Conservation (phyloP, 805 yeast genomes). For the Teunomyces stri region DNA sequence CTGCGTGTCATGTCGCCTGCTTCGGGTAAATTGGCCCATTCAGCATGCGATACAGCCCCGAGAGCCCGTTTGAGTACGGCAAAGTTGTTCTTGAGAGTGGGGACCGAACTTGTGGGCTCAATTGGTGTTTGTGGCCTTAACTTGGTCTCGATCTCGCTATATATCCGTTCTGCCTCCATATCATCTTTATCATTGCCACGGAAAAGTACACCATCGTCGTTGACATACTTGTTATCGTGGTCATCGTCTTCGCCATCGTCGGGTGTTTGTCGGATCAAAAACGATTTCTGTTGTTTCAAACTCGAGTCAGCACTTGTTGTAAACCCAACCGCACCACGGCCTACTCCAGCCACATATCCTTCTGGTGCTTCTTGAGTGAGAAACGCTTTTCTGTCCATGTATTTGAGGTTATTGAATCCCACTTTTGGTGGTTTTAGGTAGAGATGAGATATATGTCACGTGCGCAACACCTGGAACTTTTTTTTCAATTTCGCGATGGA, state of each 20-base stretch:
- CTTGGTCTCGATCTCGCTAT: constrained; percentile 62
- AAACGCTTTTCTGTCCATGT: constrained; percentile 39
- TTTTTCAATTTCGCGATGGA: not conserved
- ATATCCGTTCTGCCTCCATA: constrained; percentile 74
- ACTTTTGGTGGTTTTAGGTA: too few species aligned
- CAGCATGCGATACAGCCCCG: constrained; percentile 55
- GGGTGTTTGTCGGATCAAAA: constrained; percentile 25
- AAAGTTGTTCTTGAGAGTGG: constrained; percentile 12
- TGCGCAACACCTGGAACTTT: not conserved
- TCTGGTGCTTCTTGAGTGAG: constrained; percentile 84
- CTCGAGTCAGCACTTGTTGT: constrained; percentile 73
- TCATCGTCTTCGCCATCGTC: constrained; percentile 21
- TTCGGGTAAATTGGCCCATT: constrained; percentile 85
- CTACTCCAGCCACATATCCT: constrained; percentile 89
- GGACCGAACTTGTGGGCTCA: constrained; percentile 8
- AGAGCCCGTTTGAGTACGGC: constrained; percentile 66
- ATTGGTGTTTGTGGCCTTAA: constrained; percentile 33
- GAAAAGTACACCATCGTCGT: constrained; percentile 25
- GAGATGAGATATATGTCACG: not conserved
- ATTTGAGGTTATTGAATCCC: not conserved
- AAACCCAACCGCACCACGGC: constrained; percentile 94
- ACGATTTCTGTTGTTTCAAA: constrained; percentile 4
- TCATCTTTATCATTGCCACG: constrained; percentile 49
- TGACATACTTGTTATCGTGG: constrained; percentile 16
- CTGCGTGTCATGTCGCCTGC: constrained; percentile 82